Percentiles rank a stretch among this genome's conserved stretches.
These are phyloP conservation scores for Kodamaea anthophila DNA, from an alignment of 1,139 yeast species.

Conservation along the genomic window DNA sequence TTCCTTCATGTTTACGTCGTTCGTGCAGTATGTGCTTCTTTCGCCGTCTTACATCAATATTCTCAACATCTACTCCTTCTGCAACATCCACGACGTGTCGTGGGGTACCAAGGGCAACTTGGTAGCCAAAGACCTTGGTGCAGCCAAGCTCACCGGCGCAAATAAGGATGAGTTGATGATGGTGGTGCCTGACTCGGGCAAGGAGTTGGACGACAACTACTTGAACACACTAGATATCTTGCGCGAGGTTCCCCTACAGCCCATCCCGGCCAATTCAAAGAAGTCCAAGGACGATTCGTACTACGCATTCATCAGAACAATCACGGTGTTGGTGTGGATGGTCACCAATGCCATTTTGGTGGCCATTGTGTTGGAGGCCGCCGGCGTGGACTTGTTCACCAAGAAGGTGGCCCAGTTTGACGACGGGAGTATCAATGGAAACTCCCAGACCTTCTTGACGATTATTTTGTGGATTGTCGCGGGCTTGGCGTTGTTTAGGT, in stretches of 20 bases:
- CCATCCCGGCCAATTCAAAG: constrained; percentile 15
- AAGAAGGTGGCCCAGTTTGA: constrained; percentile 14
- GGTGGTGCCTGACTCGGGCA: constrained; percentile 57
- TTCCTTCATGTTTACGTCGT: constrained; percentile 71
- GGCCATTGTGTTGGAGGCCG: constrained; percentile 38
- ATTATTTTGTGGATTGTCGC: constrained; percentile 47
- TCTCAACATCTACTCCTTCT: constrained; percentile 74
- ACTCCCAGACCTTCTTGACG: constrained; percentile 37
- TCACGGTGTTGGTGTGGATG: constrained; percentile 44
- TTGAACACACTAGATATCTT: constrained; percentile 44
- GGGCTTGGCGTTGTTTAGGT: constrained; percentile 39
- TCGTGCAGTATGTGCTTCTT: constrained; percentile 61
- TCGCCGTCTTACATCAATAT: constrained; percentile 77
- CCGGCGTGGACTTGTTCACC: constrained; percentile 31
- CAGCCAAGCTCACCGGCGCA: constrained; percentile 50
- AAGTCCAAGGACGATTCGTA: constrained; percentile 34
- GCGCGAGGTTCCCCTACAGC: constrained; percentile 24
- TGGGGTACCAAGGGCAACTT: constrained; percentile 85
- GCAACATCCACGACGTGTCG: constrained; percentile 79
- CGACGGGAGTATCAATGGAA: constrained; percentile 29
- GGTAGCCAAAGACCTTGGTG: constrained; percentile 60
- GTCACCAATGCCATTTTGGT: constrained; percentile 39
- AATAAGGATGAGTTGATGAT: constrained; percentile 61
- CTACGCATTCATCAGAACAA: constrained; percentile 41
- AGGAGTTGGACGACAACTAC: constrained; percentile 59